Evolutionary conservation across 179 eudicot species (phyloP).

Genomic region (Beta macrorhiza): DNA sequence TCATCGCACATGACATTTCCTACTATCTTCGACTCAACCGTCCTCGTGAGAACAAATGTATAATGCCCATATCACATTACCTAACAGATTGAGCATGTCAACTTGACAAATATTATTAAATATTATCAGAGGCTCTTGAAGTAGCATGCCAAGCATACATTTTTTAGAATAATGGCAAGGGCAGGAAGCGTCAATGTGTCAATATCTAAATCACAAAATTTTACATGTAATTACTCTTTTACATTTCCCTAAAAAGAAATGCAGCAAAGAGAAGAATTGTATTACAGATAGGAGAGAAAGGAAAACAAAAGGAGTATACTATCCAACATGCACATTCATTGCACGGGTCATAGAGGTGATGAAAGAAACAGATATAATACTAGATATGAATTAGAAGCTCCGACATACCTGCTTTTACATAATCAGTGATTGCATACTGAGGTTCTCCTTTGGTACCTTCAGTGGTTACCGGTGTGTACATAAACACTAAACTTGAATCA

Average conservation of each 20-base stretch:
- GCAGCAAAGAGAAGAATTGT: background rate
- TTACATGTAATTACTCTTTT: background rate
- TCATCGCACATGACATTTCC: background rate
- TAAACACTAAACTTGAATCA: conserved; percentile 92
- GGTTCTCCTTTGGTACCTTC: conserved; percentile 98
- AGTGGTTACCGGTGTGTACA: conserved; percentile 94
- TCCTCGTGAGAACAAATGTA: background rate
- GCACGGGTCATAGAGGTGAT: background rate
- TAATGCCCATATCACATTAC: background rate
- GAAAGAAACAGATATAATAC: background rate
- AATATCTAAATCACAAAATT: background rate
- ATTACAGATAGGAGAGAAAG: background rate
- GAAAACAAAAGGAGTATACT: background rate
- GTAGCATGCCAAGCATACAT: background rate
- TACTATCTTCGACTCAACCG: background rate
- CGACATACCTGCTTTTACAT: conserved; percentile 77
- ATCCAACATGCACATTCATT: background rate
- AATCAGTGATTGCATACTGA: conserved; percentile 95
- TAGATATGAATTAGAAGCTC: background rate
- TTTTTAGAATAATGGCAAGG: background rate
- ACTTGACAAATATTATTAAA: background rate
- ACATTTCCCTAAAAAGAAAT: background rate
- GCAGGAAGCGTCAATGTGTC: background rate
- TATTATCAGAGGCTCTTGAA: background rate
- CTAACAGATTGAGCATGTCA: conserved; percentile 1